Percentiles rank a stretch among this genome's conserved stretches.
Evolutionary conservation across 208 protist species (phyloP).

Genomic region (Crithidia thermophila): DNA sequence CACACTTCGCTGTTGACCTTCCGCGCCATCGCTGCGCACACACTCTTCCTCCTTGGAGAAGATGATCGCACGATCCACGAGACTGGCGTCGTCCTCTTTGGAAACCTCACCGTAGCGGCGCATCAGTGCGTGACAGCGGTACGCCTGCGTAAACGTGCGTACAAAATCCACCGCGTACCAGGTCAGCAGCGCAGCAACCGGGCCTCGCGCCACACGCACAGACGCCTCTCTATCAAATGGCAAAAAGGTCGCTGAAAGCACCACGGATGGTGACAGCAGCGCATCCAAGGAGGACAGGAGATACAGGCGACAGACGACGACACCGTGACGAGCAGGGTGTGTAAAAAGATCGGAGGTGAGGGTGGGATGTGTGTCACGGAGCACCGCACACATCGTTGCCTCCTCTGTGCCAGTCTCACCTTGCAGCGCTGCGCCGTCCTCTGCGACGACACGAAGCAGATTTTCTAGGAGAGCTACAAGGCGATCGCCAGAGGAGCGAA

Average conservation of each 20-base stretch:
- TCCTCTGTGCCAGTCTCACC: too few species aligned
- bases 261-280: too few species aligned
- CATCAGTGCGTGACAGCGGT: conserved; percentile 1
- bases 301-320: conserved; percentile 22
- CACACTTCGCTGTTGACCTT: not conserved
- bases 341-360: conserved; percentile 13
- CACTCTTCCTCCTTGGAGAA: not conserved
- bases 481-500: too few species aligned
- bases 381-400: too few species aligned
- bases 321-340: conserved; percentile 6
- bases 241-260: too few species aligned
- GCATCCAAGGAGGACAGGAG: too few species aligned
- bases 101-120: not conserved
- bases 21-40: too few species aligned
- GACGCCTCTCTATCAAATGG: not conserved
- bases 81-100: not conserved
- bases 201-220: not conserved
- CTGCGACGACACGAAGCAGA: too few species aligned
- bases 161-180: conserved; percentile 30
- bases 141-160: conserved; percentile 3
- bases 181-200: conserved; percentile 9
- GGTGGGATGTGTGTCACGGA: not conserved
- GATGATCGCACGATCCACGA: not conserved
- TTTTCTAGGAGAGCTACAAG: too few species aligned
- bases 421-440: too few species aligned